Evolutionary conservation across 305 asterid genomes (phyloP).

Genomic region (Solanum aculeatissimum): DNA sequence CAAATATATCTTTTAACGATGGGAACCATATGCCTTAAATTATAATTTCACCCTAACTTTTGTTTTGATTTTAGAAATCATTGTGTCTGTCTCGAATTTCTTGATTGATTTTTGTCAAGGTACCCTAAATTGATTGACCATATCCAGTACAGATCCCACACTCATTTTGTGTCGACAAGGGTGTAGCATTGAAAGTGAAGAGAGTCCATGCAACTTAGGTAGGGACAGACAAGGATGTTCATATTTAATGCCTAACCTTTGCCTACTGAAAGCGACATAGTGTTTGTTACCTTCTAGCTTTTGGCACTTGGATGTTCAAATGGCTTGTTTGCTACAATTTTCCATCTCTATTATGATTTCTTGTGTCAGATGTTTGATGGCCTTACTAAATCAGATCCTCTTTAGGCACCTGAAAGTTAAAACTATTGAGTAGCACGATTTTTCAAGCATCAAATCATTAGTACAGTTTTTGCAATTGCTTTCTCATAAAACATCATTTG

Average conservation of each 20-base stretch:
- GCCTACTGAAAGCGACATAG: not conserved
- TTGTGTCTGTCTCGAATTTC: not conserved
- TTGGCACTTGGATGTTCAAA: not conserved
- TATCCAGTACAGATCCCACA: not conserved
- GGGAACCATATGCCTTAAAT: not conserved
- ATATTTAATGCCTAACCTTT: not conserved
- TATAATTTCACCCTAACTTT: not conserved
- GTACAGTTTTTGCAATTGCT: not conserved
- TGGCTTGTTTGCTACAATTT: not conserved
- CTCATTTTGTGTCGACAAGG: too few species aligned
- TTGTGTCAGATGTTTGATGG: not conserved
- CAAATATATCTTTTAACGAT: not conserved
- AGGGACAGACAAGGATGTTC: not conserved
- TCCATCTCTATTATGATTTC: not conserved
- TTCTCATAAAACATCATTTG: not conserved
- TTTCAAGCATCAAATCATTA: not conserved
- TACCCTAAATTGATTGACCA: not conserved
- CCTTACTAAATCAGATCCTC: not conserved
- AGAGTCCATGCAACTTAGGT: not conserved
- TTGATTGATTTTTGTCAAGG: not conserved
- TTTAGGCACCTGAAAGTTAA: not conserved
- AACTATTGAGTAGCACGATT: not conserved
- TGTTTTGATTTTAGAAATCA: not conserved
- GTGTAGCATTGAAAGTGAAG: too few species aligned
- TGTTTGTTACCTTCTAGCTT: not conserved